A percentile compares a stretch with the other conserved stretches of the same genome.
phyloP scores from a whole-genome alignment of 495 filamentous ascomycete species.

The Penicillium flavigenum region DNA sequence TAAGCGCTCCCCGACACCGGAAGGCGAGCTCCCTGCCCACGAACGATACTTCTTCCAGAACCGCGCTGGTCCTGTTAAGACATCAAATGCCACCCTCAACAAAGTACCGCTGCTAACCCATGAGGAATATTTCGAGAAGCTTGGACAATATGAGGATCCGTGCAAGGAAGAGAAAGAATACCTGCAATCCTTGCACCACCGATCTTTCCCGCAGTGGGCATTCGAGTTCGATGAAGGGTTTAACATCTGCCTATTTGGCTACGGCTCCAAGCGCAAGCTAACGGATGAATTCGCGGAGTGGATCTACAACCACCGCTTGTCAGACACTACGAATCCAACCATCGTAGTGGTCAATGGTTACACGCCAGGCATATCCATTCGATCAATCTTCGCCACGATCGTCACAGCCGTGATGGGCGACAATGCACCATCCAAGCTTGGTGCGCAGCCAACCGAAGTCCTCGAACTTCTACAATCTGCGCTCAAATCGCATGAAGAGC shows the following conservation, averaged over 20 bases:
- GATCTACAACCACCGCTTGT: slow-evolving; percentile 52
- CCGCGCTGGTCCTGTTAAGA: slow-evolving; percentile 72
- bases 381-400: slow-evolving; percentile 75
- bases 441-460: slow-evolving; percentile 62
- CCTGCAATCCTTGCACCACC: slow-evolving; percentile 70
- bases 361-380: slow-evolving; percentile 67
- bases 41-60: slow-evolving; percentile 96
- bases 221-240: slow-evolving; percentile 91
- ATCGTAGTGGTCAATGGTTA: slow-evolving; percentile 92
- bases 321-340: slow-evolving; percentile 42
- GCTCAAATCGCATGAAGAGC: slow-evolving; percentile 48
- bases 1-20: slow-evolving; percentile 76
- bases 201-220: slow-evolving; percentile 85
- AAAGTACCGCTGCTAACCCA: slow-evolving; percentile 77
- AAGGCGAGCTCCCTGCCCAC: slow-evolving; percentile 74
- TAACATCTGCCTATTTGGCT: slow-evolving; percentile 89
- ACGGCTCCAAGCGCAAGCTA: slow-evolving; percentile 80
- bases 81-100: slow-evolving; percentile 80
- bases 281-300: slow-evolving; percentile 75
- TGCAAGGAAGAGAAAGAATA: slow-evolving; percentile 70
- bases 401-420: slow-evolving; percentile 63
- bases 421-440: slow-evolving; percentile 53
- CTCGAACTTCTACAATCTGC: slow-evolving; percentile 61
- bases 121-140: slow-evolving; percentile 81
- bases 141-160: slow-evolving; percentile 65